Percentiles rank a stretch among this genome's conserved stretches.
These are phyloP conservation scores for Citrus sp. DNA, from an alignment of 345 rosid species.

Conservation along the genomic window DNA sequence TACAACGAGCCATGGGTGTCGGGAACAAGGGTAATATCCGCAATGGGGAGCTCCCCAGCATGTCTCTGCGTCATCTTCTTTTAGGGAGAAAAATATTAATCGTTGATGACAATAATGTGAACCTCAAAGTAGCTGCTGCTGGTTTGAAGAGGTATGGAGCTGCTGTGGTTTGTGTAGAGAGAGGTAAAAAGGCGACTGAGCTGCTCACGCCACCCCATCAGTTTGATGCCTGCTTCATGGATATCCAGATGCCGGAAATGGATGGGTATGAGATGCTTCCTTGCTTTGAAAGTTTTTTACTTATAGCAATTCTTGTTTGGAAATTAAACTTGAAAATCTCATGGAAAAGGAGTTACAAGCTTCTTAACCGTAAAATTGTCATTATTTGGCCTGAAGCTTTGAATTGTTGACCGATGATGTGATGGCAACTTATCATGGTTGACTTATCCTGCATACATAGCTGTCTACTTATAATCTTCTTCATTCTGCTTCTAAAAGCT, in stretches of 20 bases:
- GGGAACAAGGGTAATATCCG: constrained; percentile 54
- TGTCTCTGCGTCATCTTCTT: constrained; percentile 60
- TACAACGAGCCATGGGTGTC: constrained; percentile 71
- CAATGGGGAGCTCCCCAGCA: constrained; percentile 55
- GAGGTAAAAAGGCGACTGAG: constrained; percentile 61
- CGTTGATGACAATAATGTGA: constrained; percentile 84
- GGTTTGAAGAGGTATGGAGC: constrained; percentile 94
- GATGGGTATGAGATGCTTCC: constrained; percentile 63
- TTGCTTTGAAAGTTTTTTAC: background rate
- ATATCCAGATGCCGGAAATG: constrained; percentile 98
- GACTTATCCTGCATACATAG: background rate
- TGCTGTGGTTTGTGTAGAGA: constrained; percentile 69
- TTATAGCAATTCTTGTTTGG: constrained; percentile 1
- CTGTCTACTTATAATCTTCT: background rate
- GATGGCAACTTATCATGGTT: background rate
- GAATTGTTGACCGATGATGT: background rate
- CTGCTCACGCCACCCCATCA: constrained; percentile 70
- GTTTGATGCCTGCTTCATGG: constrained; percentile 99
- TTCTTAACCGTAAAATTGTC: background rate
- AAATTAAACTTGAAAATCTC: constrained; percentile 2
- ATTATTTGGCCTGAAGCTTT: background rate
- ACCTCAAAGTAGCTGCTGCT: constrained; percentile 87
- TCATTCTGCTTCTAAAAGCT: constrained; percentile 1
- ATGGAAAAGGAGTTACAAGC: background rate
- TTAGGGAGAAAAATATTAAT: constrained; percentile 72